Percentiles rank a stretch among this genome's conserved stretches.
Evolutionary conservation across 176 grass and related monocot species (phyloP).

Genomic region (Chloris gayana): DNA sequence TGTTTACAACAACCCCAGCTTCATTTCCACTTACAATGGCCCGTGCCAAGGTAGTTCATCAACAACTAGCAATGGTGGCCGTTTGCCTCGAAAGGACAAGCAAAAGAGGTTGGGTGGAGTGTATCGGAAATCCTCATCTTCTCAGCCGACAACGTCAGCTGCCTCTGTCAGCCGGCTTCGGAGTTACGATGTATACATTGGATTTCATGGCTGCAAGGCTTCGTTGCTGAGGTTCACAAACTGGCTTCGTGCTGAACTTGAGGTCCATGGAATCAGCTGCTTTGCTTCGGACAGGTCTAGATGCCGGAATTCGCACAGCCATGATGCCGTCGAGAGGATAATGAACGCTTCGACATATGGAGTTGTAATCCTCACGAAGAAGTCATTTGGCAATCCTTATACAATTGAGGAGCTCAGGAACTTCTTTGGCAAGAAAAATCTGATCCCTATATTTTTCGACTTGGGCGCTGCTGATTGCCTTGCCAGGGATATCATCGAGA

Average conservation of each 20-base stretch:
- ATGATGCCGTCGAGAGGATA: constrained; percentile 73
- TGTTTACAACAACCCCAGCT: constrained; percentile 62
- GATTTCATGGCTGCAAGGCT: constrained; percentile 90
- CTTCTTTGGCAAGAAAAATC: constrained; percentile 79
- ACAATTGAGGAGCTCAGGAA: constrained; percentile 89
- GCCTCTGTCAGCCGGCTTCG: constrained; percentile 60
- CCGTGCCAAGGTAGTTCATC: constrained; percentile 64
- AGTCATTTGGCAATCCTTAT: constrained; percentile 91
- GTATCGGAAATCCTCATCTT: constrained; percentile 49
- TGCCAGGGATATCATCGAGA: constrained; percentile 95
- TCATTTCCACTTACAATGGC: constrained; percentile 66
- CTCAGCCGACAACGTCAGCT: constrained; percentile 52
- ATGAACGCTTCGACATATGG: constrained; percentile 94
- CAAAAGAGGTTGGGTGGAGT: constrained; percentile 51
- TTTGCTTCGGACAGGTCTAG: constrained; percentile 85
- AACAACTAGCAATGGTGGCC: constrained; percentile 40
- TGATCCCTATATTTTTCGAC: constrained; percentile 91
- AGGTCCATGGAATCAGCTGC: constrained; percentile 94
- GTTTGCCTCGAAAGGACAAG: constrained; percentile 52
- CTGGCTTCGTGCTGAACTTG: constrained; percentile 92
- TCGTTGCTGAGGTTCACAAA: constrained; percentile 84
- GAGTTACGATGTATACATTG: constrained; percentile 89
- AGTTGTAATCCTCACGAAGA: constrained; percentile 89
- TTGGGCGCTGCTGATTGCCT: constrained; percentile 82
- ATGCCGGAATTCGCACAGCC: constrained; percentile 77